Base-by-base conservation (phyloP, 139 green algal genomes). In the Mychonastes homosphaera region DNA sequence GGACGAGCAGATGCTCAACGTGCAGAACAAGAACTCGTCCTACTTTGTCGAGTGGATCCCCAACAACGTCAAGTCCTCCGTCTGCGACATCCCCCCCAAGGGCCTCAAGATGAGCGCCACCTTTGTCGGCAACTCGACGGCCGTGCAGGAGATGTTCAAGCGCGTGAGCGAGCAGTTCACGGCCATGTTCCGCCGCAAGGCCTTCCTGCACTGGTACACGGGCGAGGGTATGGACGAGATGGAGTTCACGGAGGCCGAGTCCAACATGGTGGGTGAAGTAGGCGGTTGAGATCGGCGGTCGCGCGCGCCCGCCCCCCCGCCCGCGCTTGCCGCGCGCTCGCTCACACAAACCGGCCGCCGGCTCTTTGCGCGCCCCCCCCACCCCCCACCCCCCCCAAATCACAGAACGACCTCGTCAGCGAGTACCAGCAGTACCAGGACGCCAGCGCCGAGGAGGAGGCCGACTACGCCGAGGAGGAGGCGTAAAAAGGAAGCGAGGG, bases 361-460 rank as follows among this genome's bases (percentile, higher is more conserved):
- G n/a, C n/a, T n/a, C n/a, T n/a, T n/a, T n/a, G 64, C 53, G 83
- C 83, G 71, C 78, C 79, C 71, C n/a, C n/a, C n/a, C n/a, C n/a
- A n/a, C n/a, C n/a, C n/a, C n/a, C n/a, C n/a, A n/a, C n/a, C n/a
- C n/a, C n/a, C n/a, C n/a, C n/a, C n/a, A n/a, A n/a, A n/a, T n/a
- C n/a, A n/a, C n/a, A n/a, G n/a, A 94, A 94, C 63, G 86, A 95
- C 64, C 73, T 95, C 29, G 90, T 98, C 12, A 86, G 74, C 30
- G 90, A 98, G 82, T 98, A 98, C 79, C 91, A 97, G 78, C 91
- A 98, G 76, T 98, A 98, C 78, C 92, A 98, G 78, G 90, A 98
- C 60, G 91, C 90, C 16, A 80, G 74, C 23, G 89, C 82, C 12
- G 91, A 98, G 68, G 89, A 96, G 69, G 87, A 94, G 69, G 82